Evolutionary conservation across 192 early-diverging fungal species (phyloP), one percentile per base, ranked within the genome.

Genomic region (Jimgerdemannia lactiflua): DNA sequence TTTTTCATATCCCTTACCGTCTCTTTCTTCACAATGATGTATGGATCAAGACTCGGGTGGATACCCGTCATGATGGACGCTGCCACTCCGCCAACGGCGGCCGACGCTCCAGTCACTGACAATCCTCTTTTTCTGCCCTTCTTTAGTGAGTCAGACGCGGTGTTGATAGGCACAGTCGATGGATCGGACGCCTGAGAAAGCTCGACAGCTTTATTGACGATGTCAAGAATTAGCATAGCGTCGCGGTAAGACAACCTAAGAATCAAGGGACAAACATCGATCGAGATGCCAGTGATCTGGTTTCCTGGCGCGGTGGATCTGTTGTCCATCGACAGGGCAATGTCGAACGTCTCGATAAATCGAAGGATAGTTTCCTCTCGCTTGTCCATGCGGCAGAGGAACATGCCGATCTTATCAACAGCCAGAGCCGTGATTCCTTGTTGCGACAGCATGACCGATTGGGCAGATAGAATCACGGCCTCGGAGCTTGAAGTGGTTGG

Each of bases 301-400:
- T 91, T 86, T 7, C 88, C 91, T 4, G 89, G 89, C 0, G 82
- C 84, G 4, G 89, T 82, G 8, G 85, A 84, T 10, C 90, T 89
- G 43, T 86, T 89, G 75, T 97, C 95, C 89, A 96, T 89, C 0
- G 90, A 88, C 29, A 95, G 71, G 4, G 91, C 90, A 17, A 97
- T 79, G 68, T 97, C 91, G 80, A 97, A 97, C 64, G 94, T 94
- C 74, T 98, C 93, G 77, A 99, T 94, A 65, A 98, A 94, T 6
- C 91, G 89, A 20, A 98, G 78, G 4, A 86, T 85, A 1, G 96
- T 95, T 49, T 94, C 91, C 7, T 91, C 85, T 10, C 94, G 85
- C 68, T 89, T 91, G 76, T 95, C 92, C 89, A 98, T 94, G 9
- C 88, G 88, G 86, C 96, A 99, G 14, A 99, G 85, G 44, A 92